Conservation (phyloP, 2,329 filamentous ascomycete genomes). For the Ophiostoma novo-ulmi region DNA sequence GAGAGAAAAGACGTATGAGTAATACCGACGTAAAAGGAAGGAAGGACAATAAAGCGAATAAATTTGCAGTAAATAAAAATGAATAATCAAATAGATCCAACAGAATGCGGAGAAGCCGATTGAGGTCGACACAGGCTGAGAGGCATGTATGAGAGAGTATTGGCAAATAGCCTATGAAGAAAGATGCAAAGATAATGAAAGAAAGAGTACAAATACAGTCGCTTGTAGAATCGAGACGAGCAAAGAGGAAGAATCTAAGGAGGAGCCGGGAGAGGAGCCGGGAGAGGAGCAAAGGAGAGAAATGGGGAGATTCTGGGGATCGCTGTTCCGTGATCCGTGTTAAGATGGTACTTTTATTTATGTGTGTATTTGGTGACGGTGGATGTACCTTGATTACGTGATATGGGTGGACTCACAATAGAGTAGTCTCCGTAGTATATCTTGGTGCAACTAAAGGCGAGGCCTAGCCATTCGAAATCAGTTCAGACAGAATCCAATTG, state of each 20-base stretch:
- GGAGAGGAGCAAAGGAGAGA: background rate
- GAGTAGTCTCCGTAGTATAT: background rate
- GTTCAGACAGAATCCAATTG: slow-evolving; percentile 11
- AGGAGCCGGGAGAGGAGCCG: background rate
- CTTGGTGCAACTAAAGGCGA: background rate
- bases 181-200: background rate
- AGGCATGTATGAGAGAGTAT: background rate
- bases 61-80: background rate
- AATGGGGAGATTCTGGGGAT: slow-evolving; percentile 3
- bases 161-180: background rate
- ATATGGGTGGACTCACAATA: background rate
- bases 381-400: background rate
- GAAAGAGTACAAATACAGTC: background rate
- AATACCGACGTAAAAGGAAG: background rate
- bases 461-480: background rate
- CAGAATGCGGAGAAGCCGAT: background rate
- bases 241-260: background rate
- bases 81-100: background rate
- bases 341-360: background rate
- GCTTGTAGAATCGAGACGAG: background rate
- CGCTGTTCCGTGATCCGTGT: slow-evolving; percentile 7
- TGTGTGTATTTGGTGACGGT: background rate
- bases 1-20: background rate
- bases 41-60: background rate
- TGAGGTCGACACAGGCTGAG: background rate